Percentiles rank a stretch among this genome's conserved stretches.
Evolutionary conservation across 345 rosid species (phyloP).

Genomic region (Nephelium lappaceum): DNA sequence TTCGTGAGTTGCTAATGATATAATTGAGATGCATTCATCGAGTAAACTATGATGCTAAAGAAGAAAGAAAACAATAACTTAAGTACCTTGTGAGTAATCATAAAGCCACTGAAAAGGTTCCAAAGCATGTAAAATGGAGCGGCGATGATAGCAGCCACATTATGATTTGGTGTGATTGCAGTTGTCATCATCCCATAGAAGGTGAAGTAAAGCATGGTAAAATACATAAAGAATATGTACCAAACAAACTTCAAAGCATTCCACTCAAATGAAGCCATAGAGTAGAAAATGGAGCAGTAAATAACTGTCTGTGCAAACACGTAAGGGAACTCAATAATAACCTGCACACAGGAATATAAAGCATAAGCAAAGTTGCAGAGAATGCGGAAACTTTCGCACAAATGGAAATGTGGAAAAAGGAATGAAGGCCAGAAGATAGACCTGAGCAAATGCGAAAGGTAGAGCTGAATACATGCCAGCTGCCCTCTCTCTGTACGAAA

Average conservation of each 20-base stretch:
- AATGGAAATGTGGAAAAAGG: neutral
- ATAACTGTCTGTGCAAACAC: slow-evolving; percentile 75
- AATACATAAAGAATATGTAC: slow-evolving; percentile 95
- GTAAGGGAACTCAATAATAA: slow-evolving; percentile 90
- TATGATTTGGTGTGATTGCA: slow-evolving; percentile 94
- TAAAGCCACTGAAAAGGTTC: slow-evolving; percentile 98
- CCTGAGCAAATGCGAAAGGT: slow-evolving; percentile 96
- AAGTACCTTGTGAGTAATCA: slow-evolving; percentile 92
- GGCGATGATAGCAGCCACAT: slow-evolving; percentile 84
- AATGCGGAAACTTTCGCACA: neutral
- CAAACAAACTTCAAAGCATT: slow-evolving; percentile 73
- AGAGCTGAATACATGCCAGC: slow-evolving; percentile 97
- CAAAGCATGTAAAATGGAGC: slow-evolving; percentile 99
- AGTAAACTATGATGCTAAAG: neutral
- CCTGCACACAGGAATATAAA: slow-evolving; percentile 48
- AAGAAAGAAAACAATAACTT: neutral
- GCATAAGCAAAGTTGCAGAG: slow-evolving; percentile 2
- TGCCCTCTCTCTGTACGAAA: slow-evolving; percentile 92
- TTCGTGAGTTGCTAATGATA: neutral
- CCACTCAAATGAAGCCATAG: slow-evolving; percentile 94
- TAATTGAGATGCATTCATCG: neutral
- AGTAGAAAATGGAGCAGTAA: slow-evolving; percentile 81
- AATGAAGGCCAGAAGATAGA: slow-evolving; percentile 20
- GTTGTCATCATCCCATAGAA: slow-evolving; percentile 99
- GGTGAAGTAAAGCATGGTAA: slow-evolving; percentile 86